Evolutionary conservation across 371 early-diverging fungal genomes (phyloP).

Genomic region (Mucor racemosus): DNA sequence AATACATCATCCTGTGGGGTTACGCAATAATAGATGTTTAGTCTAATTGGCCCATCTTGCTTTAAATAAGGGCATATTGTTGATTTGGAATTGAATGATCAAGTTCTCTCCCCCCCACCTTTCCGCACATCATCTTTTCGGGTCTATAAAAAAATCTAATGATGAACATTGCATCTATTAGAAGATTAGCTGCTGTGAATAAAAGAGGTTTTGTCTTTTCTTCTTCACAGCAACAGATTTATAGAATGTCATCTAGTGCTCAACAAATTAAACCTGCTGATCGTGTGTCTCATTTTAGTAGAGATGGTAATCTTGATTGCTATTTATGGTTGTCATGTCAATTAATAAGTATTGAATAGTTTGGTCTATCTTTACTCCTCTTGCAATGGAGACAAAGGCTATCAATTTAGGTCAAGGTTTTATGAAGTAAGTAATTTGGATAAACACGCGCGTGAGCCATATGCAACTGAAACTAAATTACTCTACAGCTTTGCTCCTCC

Average conservation of each 20-base stretch:
- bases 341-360: conserved; percentile 47
- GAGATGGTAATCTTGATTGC: conserved; percentile 40
- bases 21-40: neutral
- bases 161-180: neutral
- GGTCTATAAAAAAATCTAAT: neutral
- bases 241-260: conserved; percentile 3
- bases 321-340: neutral
- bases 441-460: neutral
- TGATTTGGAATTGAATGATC: neutral
- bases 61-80: neutral
- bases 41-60: conserved; percentile 1
- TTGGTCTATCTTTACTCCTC: conserved; percentile 92
- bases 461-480: neutral
- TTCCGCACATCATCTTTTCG: neutral
- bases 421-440: conserved; percentile 64
- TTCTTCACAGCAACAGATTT: neutral
- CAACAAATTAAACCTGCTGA: conserved; percentile 36
- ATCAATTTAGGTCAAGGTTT: conserved; percentile 95
- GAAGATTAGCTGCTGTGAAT: neutral
- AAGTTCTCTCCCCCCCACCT: neutral
- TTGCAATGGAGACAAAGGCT: conserved; percentile 82
- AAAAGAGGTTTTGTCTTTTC: neutral
- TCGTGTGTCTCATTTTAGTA: conserved; percentile 47
- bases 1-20: neutral
- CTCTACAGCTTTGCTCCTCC: conserved; percentile 81